phyloP scores from a whole-genome alignment of 2,329 filamentous ascomycete genomes.

The Aspergillus sp. region DNA sequence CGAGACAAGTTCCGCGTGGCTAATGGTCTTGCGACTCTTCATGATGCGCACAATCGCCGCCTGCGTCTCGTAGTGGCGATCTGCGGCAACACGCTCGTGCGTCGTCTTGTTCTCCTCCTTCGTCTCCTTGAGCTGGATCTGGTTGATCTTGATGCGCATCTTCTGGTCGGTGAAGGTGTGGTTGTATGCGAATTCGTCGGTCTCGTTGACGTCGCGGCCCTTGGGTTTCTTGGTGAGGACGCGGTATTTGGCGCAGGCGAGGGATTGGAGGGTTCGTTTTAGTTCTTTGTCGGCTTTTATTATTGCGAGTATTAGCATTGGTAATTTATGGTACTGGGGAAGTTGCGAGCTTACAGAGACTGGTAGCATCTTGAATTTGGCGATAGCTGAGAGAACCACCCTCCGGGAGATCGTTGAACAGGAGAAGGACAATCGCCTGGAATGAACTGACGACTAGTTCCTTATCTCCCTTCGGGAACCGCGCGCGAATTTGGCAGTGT shows the following conservation, averaged over 20 bases:
- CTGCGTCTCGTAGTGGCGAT: slow-evolving; percentile 94
- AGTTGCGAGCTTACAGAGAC: slow-evolving; percentile 60
- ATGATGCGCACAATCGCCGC: slow-evolving; percentile 96
- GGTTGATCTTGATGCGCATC: slow-evolving; percentile 96
- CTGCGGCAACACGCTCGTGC: slow-evolving; percentile 84
- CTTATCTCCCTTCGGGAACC: slow-evolving; percentile 78
- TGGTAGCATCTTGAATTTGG: slow-evolving; percentile 75
- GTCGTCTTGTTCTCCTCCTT: slow-evolving; percentile 93
- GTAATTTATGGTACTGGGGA: slow-evolving; percentile 15
- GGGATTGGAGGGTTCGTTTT: slow-evolving; percentile 87
- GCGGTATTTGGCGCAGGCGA: slow-evolving; percentile 86
- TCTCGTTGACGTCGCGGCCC: slow-evolving; percentile 75
- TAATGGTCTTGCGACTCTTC: slow-evolving; percentile 89
- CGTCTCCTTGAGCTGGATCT: slow-evolving; percentile 96
- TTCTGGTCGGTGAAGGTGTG: slow-evolving; percentile 76
- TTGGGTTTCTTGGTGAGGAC: slow-evolving; percentile 86
- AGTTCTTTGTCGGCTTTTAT: slow-evolving; percentile 71
- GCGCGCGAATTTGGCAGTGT: slow-evolving; percentile 82
- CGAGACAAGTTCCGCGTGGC: slow-evolving; percentile 82
- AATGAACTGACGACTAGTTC: slow-evolving; percentile 90
- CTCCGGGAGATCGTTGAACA: slow-evolving; percentile 76
- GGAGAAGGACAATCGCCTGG: slow-evolving; percentile 85
- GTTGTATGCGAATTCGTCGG: slow-evolving; percentile 87
- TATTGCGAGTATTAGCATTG: slow-evolving; percentile 27
- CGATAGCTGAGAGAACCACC: slow-evolving; percentile 72